Evolutionary conservation across 2,329 filamentous ascomycete genomes (phyloP).

Genomic region (Penicillium sp.): DNA sequence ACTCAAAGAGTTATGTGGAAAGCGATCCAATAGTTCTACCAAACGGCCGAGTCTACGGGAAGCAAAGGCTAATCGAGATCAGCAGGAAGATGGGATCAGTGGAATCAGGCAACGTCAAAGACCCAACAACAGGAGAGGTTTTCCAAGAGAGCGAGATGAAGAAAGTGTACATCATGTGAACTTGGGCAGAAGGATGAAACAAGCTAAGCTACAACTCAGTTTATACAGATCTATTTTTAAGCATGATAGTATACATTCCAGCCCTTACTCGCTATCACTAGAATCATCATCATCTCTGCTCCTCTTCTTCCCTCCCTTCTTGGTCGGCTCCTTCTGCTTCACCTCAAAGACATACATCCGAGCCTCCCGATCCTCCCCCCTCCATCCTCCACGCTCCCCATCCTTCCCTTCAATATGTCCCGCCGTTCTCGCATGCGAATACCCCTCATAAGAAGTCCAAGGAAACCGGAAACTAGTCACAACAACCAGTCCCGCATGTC

Average conservation of each 20-base stretch:
- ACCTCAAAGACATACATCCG: slow-evolving; percentile 48
- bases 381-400: slow-evolving; percentile 45
- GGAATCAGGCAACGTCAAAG: slow-evolving; percentile 64
- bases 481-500: slow-evolving; percentile 58
- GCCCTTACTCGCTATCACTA: slow-evolving; percentile 32
- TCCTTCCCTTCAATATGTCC: slow-evolving; percentile 45
- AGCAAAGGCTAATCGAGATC: slow-evolving; percentile 68
- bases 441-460: slow-evolving; percentile 47
- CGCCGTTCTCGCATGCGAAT: slow-evolving; percentile 48
- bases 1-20: slow-evolving; percentile 91
- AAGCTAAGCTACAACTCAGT: background rate
- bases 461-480: slow-evolving; percentile 50
- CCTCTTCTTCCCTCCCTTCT: slow-evolving; percentile 37
- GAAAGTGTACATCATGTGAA: slow-evolving; percentile 86
- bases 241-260: background rate
- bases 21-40: slow-evolving; percentile 82
- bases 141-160: slow-evolving; percentile 63
- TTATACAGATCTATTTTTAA: background rate
- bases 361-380: slow-evolving; percentile 48
- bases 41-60: slow-evolving; percentile 81
- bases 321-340: slow-evolving; percentile 33
- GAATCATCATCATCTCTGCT: slow-evolving; percentile 32
- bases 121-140: slow-evolving; percentile 71
- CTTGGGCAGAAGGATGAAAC: background rate
- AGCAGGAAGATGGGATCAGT: slow-evolving; percentile 73